Conservation (phyloP, 1,139 yeast species). For the Eremothecium gossypii region DNA sequence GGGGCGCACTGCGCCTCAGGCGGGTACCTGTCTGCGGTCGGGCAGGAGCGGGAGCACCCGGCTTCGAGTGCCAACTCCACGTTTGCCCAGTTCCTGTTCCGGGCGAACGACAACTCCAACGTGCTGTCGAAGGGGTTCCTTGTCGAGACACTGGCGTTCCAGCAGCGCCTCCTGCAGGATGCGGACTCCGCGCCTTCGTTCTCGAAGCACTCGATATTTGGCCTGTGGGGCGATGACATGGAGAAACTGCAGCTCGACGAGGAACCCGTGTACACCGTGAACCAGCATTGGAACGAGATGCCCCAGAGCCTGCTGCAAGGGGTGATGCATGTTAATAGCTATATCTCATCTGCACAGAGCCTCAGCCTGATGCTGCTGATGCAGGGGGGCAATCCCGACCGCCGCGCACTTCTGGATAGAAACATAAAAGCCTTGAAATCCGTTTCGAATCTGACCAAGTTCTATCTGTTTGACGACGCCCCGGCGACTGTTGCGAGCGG, state of each 20-base stretch:
- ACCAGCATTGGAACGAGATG: conserved; percentile 17
- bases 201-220: conserved; percentile 33
- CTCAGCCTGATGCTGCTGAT: conserved; percentile 34
- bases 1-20: background rate
- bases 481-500: background rate
- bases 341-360: conserved; percentile 39
- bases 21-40: conserved; percentile 6
- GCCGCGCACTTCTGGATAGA: conserved; percentile 18
- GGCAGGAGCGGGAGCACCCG: background rate
- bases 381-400: conserved; percentile 6
- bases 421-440: conserved; percentile 21
- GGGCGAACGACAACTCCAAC: conserved; percentile 11
- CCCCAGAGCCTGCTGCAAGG: conserved; percentile 34
- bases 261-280: conserved; percentile 31
- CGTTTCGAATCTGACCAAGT: conserved; percentile 10
- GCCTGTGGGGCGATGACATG: conserved; percentile 31
- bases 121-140: conserved; percentile 31
- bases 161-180: conserved; percentile 23
- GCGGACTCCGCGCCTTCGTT: conserved; percentile 7
- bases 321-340: conserved; percentile 40
- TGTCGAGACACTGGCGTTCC: conserved; percentile 28
- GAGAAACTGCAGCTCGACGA: conserved; percentile 24
- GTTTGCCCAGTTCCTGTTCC: conserved; percentile 8
- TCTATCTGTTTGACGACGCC: conserved; percentile 7
- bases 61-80: conserved; percentile 3